phyloP scores from a whole-genome alignment of 2,329 filamentous ascomycete species.

The Trichothecium sympodiale region DNA sequence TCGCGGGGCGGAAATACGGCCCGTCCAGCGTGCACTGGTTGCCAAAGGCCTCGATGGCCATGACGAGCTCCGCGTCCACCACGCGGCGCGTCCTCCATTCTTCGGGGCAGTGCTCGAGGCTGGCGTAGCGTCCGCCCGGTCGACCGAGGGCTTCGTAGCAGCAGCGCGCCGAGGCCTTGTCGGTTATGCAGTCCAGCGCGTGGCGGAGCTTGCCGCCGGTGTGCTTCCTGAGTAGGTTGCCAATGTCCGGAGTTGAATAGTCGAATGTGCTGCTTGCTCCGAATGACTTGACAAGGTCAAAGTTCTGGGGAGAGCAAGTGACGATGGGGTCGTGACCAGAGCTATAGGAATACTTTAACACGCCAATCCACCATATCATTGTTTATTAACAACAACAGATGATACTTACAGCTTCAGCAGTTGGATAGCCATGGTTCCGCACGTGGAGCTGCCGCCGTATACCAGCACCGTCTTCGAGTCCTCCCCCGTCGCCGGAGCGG shows the following conservation, averaged over 20 bases:
- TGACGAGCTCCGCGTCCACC: conserved; percentile 5
- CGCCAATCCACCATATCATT: too few relatives aligned
- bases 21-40: conserved; percentile 14
- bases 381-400: too few relatives aligned
- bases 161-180: conserved; percentile 14
- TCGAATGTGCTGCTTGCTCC: conserved; percentile 31
- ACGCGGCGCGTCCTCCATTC: conserved; percentile 7
- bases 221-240: conserved; percentile 20
- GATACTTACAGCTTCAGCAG: conserved; percentile 14
- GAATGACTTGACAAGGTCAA: conserved; percentile 21
- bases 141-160: conserved; percentile 27
- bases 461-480: conserved; percentile 10
- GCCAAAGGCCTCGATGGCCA: conserved; percentile 4
- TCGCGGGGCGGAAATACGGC: background rate
- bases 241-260: conserved; percentile 14
- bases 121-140: conserved; percentile 23
- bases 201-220: conserved; percentile 24
- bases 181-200: conserved; percentile 26
- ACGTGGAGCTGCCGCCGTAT: conserved; percentile 10
- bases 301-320: conserved; percentile 17
- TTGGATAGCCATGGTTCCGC: conserved; percentile 13
- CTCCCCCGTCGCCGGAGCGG: too few relatives aligned
- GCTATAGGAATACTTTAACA: too few relatives aligned
- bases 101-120: conserved; percentile 21
- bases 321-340: conserved; percentile 7